A percentile compares a stretch with the other conserved stretches of the same genome.
These are phyloP conservation scores for Fusarium incarnatum DNA, from an alignment of 2,329 filamentous ascomycete species.

Conservation along the genomic window DNA sequence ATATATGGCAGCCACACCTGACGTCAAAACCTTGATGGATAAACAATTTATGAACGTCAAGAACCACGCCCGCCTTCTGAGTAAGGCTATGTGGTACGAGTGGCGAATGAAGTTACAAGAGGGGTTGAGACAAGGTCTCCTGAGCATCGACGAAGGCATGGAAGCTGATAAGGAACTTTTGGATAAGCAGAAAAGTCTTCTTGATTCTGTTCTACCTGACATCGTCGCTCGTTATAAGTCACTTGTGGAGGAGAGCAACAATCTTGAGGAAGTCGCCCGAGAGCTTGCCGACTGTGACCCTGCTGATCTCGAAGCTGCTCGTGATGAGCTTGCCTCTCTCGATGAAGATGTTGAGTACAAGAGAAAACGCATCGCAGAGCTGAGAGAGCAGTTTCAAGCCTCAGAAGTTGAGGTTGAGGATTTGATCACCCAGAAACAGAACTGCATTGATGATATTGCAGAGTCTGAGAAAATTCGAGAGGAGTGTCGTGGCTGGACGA, in stretches of 20 bases:
- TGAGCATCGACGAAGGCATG: constrained; percentile 82
- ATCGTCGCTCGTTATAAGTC: constrained; percentile 70
- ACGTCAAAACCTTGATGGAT: constrained; percentile 89
- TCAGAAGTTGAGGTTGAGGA: constrained; percentile 74
- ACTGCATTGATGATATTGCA: constrained; percentile 78
- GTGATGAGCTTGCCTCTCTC: constrained; percentile 73
- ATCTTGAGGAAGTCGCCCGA: constrained; percentile 76
- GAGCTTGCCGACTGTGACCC: constrained; percentile 85
- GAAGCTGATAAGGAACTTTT: constrained; percentile 76
- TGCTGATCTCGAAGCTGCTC: constrained; percentile 78
- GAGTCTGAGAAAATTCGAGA: constrained; percentile 87
- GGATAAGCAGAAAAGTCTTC: constrained; percentile 73
- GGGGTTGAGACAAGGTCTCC: constrained; percentile 82
- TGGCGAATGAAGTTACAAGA: constrained; percentile 92
- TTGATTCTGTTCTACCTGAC: constrained; percentile 75
- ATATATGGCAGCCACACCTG: constrained; percentile 85
- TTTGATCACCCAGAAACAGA: constrained; percentile 73
- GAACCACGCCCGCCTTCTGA: constrained; percentile 86
- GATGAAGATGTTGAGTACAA: constrained; percentile 78
- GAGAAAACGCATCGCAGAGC: constrained; percentile 72
- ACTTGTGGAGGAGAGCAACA: constrained; percentile 72
- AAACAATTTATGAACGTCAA: constrained; percentile 98
- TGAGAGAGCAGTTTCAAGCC: constrained; percentile 74
- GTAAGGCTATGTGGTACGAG: constrained; percentile 98
- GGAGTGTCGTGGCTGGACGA: constrained; percentile 89